phyloP scores from a whole-genome alignment of 257 asterid genomes.

The Primulina huaijiensis region DNA sequence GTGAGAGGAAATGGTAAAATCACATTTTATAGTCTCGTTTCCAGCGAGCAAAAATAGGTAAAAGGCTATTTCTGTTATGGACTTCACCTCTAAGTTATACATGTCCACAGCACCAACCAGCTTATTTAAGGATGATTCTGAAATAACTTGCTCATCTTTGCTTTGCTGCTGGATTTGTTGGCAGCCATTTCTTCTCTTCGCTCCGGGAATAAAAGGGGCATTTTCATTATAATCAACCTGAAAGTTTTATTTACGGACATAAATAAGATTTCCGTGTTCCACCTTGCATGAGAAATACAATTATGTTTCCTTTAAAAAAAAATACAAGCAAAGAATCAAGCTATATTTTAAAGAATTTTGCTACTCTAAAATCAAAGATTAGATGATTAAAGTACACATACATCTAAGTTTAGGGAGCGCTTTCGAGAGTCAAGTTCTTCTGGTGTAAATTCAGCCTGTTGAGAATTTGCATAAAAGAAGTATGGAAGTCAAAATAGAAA shows the following conservation, averaged over 20 bases:
- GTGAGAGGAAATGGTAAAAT: not conserved
- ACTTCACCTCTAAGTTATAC: constrained; percentile 65
- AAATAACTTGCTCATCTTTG: constrained; percentile 52
- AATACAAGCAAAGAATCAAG: not conserved
- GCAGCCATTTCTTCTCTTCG: constrained; percentile 54
- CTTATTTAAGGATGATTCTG: constrained; percentile 69
- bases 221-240: constrained; percentile 45
- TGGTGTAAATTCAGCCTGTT: constrained; percentile 86
- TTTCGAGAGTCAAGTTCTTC: constrained; percentile 71
- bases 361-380: not conserved
- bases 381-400: constrained; percentile 19
- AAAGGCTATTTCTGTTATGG: not conserved
- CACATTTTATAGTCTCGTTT: not conserved
- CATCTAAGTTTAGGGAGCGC: constrained; percentile 52
- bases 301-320: not conserved
- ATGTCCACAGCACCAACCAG: constrained; percentile 81
- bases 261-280: constrained; percentile 3
- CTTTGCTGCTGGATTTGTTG: constrained; percentile 34
- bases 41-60: not conserved
- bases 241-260: constrained; percentile 16
- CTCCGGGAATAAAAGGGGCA: constrained; percentile 35
- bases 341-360: not conserved
- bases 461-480: not conserved
- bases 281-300: not conserved
- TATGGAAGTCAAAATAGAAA: constrained; percentile 2